These are phyloP conservation scores for Orbilia blumenaviensis DNA, from an alignment of 2,329 filamentous ascomycete species.

Conservation along the genomic window DNA sequence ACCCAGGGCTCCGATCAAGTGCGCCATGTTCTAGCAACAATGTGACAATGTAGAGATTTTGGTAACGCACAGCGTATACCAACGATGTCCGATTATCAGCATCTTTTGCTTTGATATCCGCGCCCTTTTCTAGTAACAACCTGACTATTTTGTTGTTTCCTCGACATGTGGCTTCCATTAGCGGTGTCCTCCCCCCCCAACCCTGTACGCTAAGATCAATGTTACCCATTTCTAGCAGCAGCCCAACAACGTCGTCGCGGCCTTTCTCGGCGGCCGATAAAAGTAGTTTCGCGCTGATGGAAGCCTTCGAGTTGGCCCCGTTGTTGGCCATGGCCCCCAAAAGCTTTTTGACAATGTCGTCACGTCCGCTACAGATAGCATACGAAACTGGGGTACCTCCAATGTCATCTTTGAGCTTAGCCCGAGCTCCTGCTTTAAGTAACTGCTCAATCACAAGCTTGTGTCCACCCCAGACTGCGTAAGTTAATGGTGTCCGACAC, in stretches of 20 bases:
- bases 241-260: not conserved
- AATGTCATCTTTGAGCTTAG: not conserved
- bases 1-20: no score
- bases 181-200: not conserved
- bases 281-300: not conserved
- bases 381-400: slow-evolving; percentile 18
- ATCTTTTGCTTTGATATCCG: no score
- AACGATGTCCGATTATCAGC: no score
- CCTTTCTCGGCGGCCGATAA: not conserved
- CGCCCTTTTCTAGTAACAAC: no score
- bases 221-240: not conserved
- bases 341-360: not conserved
- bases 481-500: not conserved
- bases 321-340: no score
- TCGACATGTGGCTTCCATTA: no score
- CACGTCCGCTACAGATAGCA: not conserved
- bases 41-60: no score
- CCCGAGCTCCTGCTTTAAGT: not conserved
- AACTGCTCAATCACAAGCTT: not conserved
- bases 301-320: not conserved
- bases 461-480: slow-evolving; percentile 1
- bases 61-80: no score
- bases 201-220: not conserved
- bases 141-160: no score
- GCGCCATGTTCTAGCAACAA: no score